phyloP scores from a whole-genome alignment of 257 asterid species.

The Striga asiatica region DNA sequence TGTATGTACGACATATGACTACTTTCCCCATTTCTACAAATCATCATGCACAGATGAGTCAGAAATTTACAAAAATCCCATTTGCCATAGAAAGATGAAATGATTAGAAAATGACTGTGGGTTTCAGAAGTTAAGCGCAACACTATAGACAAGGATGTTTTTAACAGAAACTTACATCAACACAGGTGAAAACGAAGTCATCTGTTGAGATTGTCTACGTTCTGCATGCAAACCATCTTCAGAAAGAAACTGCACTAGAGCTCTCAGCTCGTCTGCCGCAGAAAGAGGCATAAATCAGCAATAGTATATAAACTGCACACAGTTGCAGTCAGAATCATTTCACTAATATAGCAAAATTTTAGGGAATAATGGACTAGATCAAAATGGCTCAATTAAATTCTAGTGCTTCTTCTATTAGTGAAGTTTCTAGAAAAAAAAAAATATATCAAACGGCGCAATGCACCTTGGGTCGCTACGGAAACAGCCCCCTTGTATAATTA shows the following conservation, averaged over 20 bases:
- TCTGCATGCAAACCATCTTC: slow-evolving; percentile 34
- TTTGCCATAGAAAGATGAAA: not conserved
- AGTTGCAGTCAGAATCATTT: not conserved
- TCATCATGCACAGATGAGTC: slow-evolving; percentile 14
- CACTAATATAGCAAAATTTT: not conserved
- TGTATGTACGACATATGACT: slow-evolving; percentile 39
- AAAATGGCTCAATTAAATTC: too few species aligned
- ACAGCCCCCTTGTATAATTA: too few species aligned
- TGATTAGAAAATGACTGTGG: too few species aligned
- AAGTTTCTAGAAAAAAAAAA: too few species aligned
- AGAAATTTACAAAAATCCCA: slow-evolving; percentile 1
- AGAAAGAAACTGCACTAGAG: slow-evolving; percentile 20
- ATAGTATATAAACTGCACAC: not conserved
- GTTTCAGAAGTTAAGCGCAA: too few species aligned
- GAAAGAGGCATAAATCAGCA: slow-evolving; percentile 3
- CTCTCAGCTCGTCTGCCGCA: slow-evolving; percentile 33
- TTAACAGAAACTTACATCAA: slow-evolving; percentile 37
- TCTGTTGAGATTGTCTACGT: slow-evolving; percentile 26
- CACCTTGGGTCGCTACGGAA: too few species aligned
- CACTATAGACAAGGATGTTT: too few species aligned
- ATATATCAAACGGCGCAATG: too few species aligned
- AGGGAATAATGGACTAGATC: too few species aligned
- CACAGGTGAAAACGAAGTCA: slow-evolving; percentile 20
- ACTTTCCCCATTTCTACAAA: slow-evolving; percentile 43
- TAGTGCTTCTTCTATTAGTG: too few species aligned